These are phyloP conservation scores for Delphinella strobiligena DNA, from an alignment of 2,329 filamentous ascomycete genomes.

Conservation along the genomic window DNA sequence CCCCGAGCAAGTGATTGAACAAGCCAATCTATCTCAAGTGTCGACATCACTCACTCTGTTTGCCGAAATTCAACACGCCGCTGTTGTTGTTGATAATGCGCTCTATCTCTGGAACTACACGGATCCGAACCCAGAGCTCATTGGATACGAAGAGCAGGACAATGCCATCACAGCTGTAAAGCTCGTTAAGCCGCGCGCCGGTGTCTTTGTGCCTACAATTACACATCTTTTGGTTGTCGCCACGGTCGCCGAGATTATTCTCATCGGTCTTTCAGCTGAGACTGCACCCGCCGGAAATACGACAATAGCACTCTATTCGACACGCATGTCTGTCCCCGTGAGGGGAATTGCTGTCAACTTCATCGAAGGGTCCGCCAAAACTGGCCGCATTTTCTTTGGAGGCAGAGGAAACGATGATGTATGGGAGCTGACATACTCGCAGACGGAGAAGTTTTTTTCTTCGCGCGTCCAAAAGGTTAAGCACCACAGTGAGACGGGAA, in stretches of 20 bases:
- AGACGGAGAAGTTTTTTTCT: slow-evolving; percentile 94
- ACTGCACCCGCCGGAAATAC: slow-evolving; percentile 55
- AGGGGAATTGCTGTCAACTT: slow-evolving; percentile 65
- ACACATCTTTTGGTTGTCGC: slow-evolving; percentile 82
- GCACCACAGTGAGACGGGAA: slow-evolving; percentile 65
- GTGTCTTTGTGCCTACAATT: slow-evolving; percentile 78
- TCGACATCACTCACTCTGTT: slow-evolving; percentile 93
- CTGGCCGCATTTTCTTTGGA: slow-evolving; percentile 87
- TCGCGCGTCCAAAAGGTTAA: slow-evolving; percentile 79
- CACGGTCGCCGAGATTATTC: slow-evolving; percentile 69
- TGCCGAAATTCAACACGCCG: slow-evolving; percentile 86
- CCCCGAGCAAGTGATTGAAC: slow-evolving; percentile 82
- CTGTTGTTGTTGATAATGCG: slow-evolving; percentile 90
- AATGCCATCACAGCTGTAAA: slow-evolving; percentile 87
- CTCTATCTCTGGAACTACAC: slow-evolving; percentile 98
- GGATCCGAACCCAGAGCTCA: slow-evolving; percentile 75
- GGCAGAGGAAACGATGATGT: slow-evolving; percentile 73
- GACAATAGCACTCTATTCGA: slow-evolving; percentile 71
- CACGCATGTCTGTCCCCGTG: slow-evolving; percentile 68
- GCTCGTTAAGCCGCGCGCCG: slow-evolving; percentile 69
- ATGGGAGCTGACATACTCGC: slow-evolving; percentile 89
- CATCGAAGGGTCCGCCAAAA: slow-evolving; percentile 64
- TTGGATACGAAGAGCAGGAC: slow-evolving; percentile 81
- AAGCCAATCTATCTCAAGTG: slow-evolving; percentile 78
- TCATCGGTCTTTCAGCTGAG: slow-evolving; percentile 68